phyloP scores from a whole-genome alignment of 768 basidiomycete genomes.

The Trametes cingulata region DNA sequence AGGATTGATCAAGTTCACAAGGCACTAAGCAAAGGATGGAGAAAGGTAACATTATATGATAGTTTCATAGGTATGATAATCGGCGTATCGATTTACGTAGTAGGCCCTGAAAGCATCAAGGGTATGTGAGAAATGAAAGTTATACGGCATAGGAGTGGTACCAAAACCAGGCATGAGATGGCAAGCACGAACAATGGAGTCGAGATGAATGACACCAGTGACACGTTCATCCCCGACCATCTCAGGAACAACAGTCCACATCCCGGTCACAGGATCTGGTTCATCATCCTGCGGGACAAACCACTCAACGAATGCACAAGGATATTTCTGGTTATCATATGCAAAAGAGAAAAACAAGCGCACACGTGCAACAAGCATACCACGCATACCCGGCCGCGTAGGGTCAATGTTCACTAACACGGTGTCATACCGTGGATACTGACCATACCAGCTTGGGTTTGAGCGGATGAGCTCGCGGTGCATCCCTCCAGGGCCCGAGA shows the following conservation, averaged over 20 bases:
- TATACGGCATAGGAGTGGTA: background rate
- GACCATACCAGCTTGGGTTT: conserved; percentile 24
- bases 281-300: background rate
- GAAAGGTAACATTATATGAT: no score
- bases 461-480: conserved; percentile 28
- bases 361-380: conserved; percentile 21
- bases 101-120: background rate
- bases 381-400: conserved; percentile 15
- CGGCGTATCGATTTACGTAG: conserved; percentile 1
- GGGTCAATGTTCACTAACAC: conserved; percentile 24
- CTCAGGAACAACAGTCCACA: background rate
- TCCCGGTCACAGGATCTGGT: background rate
- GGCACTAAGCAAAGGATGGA: no score
- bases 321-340: no score
- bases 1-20: no score
- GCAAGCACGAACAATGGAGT: background rate
- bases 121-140: background rate
- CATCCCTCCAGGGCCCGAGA: conserved; percentile 30
- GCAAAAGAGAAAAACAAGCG: conserved; percentile 32
- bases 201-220: background rate
- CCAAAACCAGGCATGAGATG: background rate
- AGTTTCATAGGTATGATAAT: background rate
- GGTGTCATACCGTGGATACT: conserved; percentile 20
- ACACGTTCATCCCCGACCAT: background rate
- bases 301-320: background rate